A percentile compares a stretch with the other conserved stretches of the same genome.
Evolutionary conservation across 2,329 filamentous ascomycete species (phyloP).

Genomic region (Coniochaeta sp.): DNA sequence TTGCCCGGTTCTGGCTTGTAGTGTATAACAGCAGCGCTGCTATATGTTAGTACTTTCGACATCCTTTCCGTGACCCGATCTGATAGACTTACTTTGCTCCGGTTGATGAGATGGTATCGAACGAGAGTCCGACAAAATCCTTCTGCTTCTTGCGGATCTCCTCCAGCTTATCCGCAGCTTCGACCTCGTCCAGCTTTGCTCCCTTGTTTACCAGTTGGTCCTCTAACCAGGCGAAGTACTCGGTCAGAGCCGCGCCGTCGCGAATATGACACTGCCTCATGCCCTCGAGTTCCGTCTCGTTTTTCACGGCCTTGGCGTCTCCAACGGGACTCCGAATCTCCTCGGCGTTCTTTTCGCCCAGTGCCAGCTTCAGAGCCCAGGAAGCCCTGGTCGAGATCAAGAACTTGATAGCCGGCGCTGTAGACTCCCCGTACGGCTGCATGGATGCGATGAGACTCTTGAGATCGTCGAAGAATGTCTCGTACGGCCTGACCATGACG

Average conservation of each 20-base stretch:
- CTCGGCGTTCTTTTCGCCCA: conserved; percentile 79
- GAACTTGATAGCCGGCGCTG: conserved; percentile 52
- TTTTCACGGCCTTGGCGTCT: conserved; percentile 93
- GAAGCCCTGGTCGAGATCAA: conserved; percentile 83
- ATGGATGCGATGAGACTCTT: conserved; percentile 44
- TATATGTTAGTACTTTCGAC: conserved; percentile 3
- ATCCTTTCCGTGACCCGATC: neutral
- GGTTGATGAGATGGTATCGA: conserved; percentile 92
- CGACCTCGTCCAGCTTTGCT: conserved; percentile 73
- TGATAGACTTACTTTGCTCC: conserved; percentile 55
- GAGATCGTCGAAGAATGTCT: conserved; percentile 73
- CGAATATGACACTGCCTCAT: conserved; percentile 93
- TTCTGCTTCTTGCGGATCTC: conserved; percentile 60
- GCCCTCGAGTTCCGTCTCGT: conserved; percentile 77
- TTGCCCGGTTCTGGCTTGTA: conserved; percentile 81
- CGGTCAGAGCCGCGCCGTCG: conserved; percentile 81
- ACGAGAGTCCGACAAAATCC: conserved; percentile 83
- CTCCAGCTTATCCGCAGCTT: conserved; percentile 87
- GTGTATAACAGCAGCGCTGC: conserved; percentile 91
- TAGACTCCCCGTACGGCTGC: conserved; percentile 17
- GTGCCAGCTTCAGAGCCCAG: conserved; percentile 81
- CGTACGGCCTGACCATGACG: conserved; percentile 74
- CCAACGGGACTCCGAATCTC: conserved; percentile 81
- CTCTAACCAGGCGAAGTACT: conserved; percentile 97
- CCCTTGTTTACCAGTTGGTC: conserved; percentile 73